Conservation (phyloP, 73 alveolate genomes). For the Paramecium tetraurelia region DNA sequence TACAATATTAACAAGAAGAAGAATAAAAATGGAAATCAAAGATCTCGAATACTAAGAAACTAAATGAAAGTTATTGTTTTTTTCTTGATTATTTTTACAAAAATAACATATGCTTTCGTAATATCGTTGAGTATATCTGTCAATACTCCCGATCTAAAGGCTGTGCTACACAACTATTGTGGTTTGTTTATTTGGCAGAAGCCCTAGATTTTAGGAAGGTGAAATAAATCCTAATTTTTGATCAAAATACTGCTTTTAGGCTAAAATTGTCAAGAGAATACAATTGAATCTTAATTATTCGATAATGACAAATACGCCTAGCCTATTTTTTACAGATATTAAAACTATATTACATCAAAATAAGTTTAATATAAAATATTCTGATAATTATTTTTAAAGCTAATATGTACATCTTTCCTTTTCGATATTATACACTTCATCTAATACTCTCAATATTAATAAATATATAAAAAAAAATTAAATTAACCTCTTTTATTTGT, state of each 20-base stretch:
- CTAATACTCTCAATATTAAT: neutral
- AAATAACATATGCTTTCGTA: neutral
- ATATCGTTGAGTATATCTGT: neutral
- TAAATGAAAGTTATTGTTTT: neutral
- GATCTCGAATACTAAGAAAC: neutral
- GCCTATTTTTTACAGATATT: neutral
- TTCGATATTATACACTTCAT: neutral
- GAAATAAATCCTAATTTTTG: neutral
- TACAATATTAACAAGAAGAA: neutral
- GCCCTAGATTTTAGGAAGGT: neutral
- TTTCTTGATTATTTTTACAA: neutral
- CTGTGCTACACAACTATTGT: neutral
- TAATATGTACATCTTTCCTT: neutral
- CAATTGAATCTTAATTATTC: neutral
- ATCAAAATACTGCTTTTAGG: neutral
- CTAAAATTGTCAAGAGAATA: neutral
- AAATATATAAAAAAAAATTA: neutral
- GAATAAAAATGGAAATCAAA: neutral
- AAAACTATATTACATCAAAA: neutral
- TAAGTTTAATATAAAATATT: neutral
- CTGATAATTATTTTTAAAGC: neutral
- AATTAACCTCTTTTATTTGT: neutral
- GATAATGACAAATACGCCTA: neutral
- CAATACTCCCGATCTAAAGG: neutral
- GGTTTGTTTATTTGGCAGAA: neutral